A percentile compares a stretch with the other conserved stretches of the same genome.
Evolutionary conservation across 345 rosid species (phyloP).

Genomic region (Bruguiera gymnorhiza): DNA sequence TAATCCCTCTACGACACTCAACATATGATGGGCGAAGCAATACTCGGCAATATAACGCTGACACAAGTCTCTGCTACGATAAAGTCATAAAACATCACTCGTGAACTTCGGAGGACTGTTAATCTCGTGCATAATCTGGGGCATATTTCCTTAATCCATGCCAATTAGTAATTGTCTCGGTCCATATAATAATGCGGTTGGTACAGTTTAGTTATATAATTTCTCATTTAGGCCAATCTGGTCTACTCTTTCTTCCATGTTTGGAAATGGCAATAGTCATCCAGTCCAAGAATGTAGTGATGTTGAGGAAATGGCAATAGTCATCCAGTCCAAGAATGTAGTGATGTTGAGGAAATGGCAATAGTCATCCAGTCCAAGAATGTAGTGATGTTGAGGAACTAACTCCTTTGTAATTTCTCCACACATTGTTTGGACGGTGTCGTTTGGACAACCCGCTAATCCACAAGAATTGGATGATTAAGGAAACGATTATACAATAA

Average conservation of each 20-base stretch:
- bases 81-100: too few species aligned
- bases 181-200: too few species aligned
- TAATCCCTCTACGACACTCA: too few species aligned
- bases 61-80: too few species aligned
- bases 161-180: too few species aligned
- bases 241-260: neutral
- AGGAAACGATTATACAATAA: neutral
- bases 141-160: too few species aligned
- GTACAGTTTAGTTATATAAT: too few species aligned
- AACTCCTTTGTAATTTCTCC: constrained; percentile 16
- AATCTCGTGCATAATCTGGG: too few species aligned
- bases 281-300: neutral
- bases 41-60: too few species aligned
- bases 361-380: neutral
- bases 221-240: neutral
- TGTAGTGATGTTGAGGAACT: constrained; percentile 15
- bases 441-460: neutral
- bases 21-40: too few species aligned
- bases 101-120: too few species aligned
- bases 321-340: neutral
- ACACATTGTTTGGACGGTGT: neutral
- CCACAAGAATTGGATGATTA: neutral
- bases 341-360: constrained; percentile 11
- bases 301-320: too few species aligned
- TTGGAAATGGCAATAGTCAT: neutral